phyloP scores from a whole-genome alignment of 768 basidiomycete species.

The Lactarius tabidus region DNA sequence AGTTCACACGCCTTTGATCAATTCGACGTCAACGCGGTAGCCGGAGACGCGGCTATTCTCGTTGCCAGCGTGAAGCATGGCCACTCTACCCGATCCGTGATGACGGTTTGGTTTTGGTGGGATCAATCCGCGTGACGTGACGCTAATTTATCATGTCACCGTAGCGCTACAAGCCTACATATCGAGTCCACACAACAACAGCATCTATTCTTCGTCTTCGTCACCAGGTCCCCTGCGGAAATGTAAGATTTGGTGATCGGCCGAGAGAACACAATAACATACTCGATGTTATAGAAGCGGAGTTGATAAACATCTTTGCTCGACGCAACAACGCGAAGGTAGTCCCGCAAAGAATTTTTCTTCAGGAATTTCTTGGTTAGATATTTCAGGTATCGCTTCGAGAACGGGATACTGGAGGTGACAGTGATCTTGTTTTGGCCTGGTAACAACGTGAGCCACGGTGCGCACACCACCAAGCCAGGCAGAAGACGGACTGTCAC shows the following conservation, averaged over 20 bases:
- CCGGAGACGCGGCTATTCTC: conserved; percentile 1
- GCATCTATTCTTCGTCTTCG: conserved; percentile 51
- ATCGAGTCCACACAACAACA: neutral
- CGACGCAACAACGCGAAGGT: conserved; percentile 96
- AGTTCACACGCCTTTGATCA: conserved; percentile 9
- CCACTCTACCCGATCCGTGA: neutral
- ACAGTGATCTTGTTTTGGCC: conserved; percentile 82
- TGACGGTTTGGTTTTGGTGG: neutral
- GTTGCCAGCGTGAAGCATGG: neutral
- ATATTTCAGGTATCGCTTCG: conserved; percentile 98
- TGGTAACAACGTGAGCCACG: conserved; percentile 30
- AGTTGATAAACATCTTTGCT: conserved; percentile 93
- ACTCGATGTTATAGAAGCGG: conserved; percentile 92
- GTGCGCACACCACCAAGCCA: neutral
- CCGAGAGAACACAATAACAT: conserved; percentile 33
- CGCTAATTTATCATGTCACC: neutral
- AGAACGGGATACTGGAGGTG: conserved; percentile 83
- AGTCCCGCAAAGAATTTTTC: conserved; percentile 93
- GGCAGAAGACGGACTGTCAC: conserved; percentile 61
- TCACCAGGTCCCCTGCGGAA: conserved; percentile 42
- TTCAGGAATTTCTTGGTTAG: conserved; percentile 99
- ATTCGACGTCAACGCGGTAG: neutral
- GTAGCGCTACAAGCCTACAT: neutral
- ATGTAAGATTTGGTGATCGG: conserved; percentile 5
- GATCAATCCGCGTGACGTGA: neutral